These are phyloP conservation scores for Fusarium sterilihyphosum DNA, from an alignment of 2,329 filamentous ascomycete genomes.

Conservation along the genomic window DNA sequence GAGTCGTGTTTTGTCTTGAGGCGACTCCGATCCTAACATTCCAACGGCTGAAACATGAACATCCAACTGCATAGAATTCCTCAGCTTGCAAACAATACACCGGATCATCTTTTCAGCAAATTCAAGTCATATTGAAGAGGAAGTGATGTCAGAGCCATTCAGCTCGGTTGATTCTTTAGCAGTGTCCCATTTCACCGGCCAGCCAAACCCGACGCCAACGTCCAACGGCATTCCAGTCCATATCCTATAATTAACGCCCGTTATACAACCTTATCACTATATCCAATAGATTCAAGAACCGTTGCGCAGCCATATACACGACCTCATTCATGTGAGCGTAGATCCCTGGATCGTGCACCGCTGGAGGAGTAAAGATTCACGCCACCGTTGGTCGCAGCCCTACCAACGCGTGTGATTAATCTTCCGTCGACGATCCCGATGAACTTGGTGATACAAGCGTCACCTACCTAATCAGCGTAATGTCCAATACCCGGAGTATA, in stretches of 20 bases:
- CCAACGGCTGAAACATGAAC: not conserved
- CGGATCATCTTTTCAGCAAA: not conserved
- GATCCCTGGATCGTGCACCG: not conserved
- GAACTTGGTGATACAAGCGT: not conserved
- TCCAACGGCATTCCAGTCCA: not conserved
- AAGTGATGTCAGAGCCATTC: not conserved
- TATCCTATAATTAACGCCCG: not conserved
- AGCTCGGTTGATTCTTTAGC: not conserved
- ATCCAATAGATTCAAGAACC: not conserved
- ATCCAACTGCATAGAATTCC: not conserved
- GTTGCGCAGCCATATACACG: not conserved
- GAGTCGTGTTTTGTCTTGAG: not conserved
- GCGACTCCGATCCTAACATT: not conserved
- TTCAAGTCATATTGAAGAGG: not conserved
- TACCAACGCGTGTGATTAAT: not conserved
- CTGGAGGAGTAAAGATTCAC: not conserved
- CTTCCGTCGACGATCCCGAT: conserved; percentile 1
- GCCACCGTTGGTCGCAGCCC: conserved; percentile 9
- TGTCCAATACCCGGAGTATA: not conserved
- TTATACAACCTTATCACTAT: not conserved
- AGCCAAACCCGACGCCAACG: not conserved
- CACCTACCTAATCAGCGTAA: not conserved
- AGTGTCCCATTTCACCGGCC: not conserved
- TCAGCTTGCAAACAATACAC: not conserved
- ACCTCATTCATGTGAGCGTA: not conserved